Base-by-base conservation (phyloP, 2,329 filamentous ascomycete genomes). In the Aspergillus japonicus region DNA sequence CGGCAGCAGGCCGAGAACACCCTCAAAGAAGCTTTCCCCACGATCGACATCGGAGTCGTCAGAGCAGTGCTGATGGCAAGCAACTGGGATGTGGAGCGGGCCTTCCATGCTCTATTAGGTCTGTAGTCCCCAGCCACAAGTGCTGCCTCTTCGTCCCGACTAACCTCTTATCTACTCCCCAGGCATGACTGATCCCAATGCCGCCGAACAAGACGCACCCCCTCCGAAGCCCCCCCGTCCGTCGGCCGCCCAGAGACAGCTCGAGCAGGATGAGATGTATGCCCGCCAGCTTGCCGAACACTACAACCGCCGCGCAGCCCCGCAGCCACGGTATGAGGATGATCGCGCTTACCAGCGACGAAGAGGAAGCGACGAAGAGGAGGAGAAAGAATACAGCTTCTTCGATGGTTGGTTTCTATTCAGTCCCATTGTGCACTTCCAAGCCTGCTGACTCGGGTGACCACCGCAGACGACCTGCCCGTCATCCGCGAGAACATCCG, bases 61-160 rank as follows among this genome's bases (percentile, higher is more conserved):
- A 96, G 89, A 76, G 95, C 95, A 31, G 90, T 99, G 0, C 79
- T 99, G 64, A 83, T 85, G 24, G 95, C 95, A 14, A 98, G 95
- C 74, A 84, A 88, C 60, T 94, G 93, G 61, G 87, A 89, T 70
- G 88, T 98, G 51, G 95, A 99, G 76, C 90, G 92, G 33, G 94
- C 95, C 14, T 99, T 99, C 79, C 95, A 97, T 78, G 95, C 95
- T 39, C 83, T 99, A 48, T 83, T 99, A 49, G 90, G 91, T 91
- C 82, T 62, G 83, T 70, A 26, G 14, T 24, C 19, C 44, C 39
- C 29, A 24, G 19, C 39, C 21, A 14, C 19, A 29, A 39, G 31
- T 42, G 60, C 29, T 56, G 16, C 29, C 35, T 24, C 26, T 47
- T 48, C 33, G 19, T 24, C 14, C 42, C 42, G 14, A 11, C 19